Evolutionary conservation across 768 basidiomycete genomes (phyloP).

Genomic region (Suillus placidus): DNA sequence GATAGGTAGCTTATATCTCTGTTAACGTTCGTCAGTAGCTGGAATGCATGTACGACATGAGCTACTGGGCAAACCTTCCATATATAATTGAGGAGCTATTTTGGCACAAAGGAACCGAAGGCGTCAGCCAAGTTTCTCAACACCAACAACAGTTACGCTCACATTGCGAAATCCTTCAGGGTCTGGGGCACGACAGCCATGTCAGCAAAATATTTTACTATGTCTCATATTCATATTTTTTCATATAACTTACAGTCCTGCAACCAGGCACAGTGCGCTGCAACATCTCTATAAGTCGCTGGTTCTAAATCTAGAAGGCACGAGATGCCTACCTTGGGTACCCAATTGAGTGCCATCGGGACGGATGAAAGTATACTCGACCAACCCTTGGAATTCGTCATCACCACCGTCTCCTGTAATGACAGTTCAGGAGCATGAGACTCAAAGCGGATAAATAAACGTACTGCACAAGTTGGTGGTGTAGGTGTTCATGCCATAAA

Average conservation of each 20-base stretch:
- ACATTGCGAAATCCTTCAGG: slow-evolving; percentile 68
- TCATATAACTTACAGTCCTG: slow-evolving; percentile 55
- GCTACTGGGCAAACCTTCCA: slow-evolving; percentile 52
- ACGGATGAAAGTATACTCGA: slow-evolving; percentile 62
- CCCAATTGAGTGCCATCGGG: slow-evolving; percentile 68
- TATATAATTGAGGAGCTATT: slow-evolving; percentile 64
- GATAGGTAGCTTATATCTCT: slow-evolving; percentile 56
- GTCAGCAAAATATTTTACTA: slow-evolving; percentile 2
- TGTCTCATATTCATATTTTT: not conserved
- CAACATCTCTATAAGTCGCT: slow-evolving; percentile 4
- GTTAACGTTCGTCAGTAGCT: slow-evolving; percentile 12
- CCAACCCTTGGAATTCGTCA: slow-evolving; percentile 64
- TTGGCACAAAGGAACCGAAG: slow-evolving; percentile 7
- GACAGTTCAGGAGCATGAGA: not conserved
- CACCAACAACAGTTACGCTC: slow-evolving; percentile 10
- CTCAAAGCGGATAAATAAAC: slow-evolving; percentile 21
- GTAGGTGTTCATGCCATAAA: slow-evolving; percentile 76
- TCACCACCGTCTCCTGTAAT: slow-evolving; percentile 57
- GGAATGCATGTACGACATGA: not conserved
- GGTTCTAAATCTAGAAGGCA: not conserved
- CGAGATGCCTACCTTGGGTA: slow-evolving; percentile 49
- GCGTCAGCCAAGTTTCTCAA: not conserved
- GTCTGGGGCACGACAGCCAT: slow-evolving; percentile 38
- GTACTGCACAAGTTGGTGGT: slow-evolving; percentile 64
- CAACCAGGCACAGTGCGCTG: slow-evolving; percentile 66